A percentile compares a stretch with the other conserved stretches of the same genome.
Conservation (phyloP, 106 monocot genomes). For the Iris macrosiphon region DNA sequence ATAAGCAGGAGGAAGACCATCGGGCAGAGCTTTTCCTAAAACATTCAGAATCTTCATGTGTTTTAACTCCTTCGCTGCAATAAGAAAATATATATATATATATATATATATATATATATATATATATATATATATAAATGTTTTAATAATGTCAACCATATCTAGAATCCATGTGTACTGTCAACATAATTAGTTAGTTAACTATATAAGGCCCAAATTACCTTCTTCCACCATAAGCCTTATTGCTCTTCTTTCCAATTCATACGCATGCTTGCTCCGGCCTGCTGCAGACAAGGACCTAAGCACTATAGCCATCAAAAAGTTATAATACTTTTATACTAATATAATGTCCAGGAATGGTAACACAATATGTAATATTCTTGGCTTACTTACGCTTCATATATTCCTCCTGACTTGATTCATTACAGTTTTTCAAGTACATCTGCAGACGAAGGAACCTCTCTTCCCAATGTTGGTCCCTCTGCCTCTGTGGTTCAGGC, state of each 20-base stretch:
- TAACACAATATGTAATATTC: not conserved
- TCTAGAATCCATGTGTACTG: too few relatives aligned
- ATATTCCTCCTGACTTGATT: slow-evolving; percentile 75
- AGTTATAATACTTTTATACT: not conserved
- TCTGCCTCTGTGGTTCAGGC: slow-evolving; percentile 1
- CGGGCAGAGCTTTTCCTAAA: too few relatives aligned
- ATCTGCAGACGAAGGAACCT: slow-evolving; percentile 62
- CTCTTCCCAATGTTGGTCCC: slow-evolving; percentile 47
- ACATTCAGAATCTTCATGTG: too few relatives aligned
- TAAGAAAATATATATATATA: too few relatives aligned
- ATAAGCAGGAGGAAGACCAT: too few relatives aligned
- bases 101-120: too few relatives aligned
- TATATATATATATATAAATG: too few relatives aligned
- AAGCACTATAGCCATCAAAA: not conserved
- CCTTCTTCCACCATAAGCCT: slow-evolving; percentile 8
- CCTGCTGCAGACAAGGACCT: slow-evolving; percentile 11
- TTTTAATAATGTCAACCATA: too few relatives aligned
- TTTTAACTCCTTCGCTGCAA: too few relatives aligned
- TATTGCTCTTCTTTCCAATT: slow-evolving; percentile 14
- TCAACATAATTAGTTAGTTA: too few relatives aligned
- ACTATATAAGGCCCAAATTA: not conserved
- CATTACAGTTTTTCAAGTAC: slow-evolving; percentile 56
- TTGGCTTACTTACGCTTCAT: slow-evolving; percentile 16
- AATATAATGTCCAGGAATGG: not conserved
- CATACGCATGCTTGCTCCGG: slow-evolving; percentile 11